Conservation (phyloP, 2,329 filamentous ascomycete species). For the Epichloe elymi region DNA sequence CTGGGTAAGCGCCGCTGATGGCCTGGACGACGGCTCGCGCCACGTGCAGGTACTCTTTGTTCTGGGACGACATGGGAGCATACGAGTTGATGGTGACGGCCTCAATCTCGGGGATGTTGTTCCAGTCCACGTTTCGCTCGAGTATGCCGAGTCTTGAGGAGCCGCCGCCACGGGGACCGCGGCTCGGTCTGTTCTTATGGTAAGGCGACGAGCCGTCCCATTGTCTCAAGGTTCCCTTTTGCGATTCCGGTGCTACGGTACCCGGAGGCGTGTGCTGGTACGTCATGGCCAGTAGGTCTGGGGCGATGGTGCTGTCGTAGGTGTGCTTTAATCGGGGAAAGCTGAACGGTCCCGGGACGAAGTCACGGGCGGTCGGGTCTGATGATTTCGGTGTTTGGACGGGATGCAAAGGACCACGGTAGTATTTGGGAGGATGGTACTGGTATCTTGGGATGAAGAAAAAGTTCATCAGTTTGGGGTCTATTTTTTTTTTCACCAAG, state of each 20-base stretch:
- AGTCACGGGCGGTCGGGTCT: constrained; percentile 77
- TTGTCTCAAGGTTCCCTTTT: constrained; percentile 55
- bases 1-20: constrained; percentile 65
- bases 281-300: constrained; percentile 77
- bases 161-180: constrained; percentile 65
- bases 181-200: constrained; percentile 77
- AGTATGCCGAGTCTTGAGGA: constrained; percentile 54
- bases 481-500: neutral
- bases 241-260: constrained; percentile 34
- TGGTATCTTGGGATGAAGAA: constrained; percentile 58
- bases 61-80: constrained; percentile 55
- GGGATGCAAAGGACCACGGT: constrained; percentile 85
- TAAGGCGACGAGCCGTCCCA: constrained; percentile 93
- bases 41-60: constrained; percentile 66
- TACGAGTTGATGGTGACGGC: constrained; percentile 69
- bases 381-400: constrained; percentile 79
- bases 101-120: constrained; percentile 71
- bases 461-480: neutral
- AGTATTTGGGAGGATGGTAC: constrained; percentile 86
- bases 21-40: constrained; percentile 75
- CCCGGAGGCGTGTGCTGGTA: constrained; percentile 81
- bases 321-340: constrained; percentile 80
- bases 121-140: constrained; percentile 63
- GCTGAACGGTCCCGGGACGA: constrained; percentile 82
- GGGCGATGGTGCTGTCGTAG: constrained; percentile 71